Evolutionary conservation across 257 asterid genomes (phyloP).

Genomic region (Haberlea rhodopensis): DNA sequence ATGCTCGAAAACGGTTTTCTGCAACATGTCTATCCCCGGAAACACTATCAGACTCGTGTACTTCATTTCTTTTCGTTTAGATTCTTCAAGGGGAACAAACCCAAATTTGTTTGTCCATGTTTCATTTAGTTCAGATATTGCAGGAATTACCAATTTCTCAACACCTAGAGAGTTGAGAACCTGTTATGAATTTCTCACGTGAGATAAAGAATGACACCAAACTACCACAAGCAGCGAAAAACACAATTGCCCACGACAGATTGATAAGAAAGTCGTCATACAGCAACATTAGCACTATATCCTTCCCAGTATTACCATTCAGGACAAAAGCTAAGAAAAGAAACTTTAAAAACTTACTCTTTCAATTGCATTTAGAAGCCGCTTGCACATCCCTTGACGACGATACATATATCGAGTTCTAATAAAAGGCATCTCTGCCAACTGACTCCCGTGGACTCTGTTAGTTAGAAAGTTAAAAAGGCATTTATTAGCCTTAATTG

Average conservation of each 20-base stretch:
- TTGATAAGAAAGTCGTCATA: background rate
- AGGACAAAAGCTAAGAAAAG: slow-evolving; percentile 12
- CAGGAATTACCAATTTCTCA: slow-evolving; percentile 78
- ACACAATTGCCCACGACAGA: background rate
- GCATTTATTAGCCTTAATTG: slow-evolving; percentile 15
- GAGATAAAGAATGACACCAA: slow-evolving; percentile 17
- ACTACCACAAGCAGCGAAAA: background rate
- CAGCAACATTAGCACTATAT: background rate
- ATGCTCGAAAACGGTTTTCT: slow-evolving; percentile 51
- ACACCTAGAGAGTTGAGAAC: slow-evolving; percentile 71
- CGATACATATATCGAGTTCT: slow-evolving; percentile 76
- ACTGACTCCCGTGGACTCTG: slow-evolving; percentile 78
- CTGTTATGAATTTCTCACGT: slow-evolving; percentile 41
- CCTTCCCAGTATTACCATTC: slow-evolving; percentile 9
- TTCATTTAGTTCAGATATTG: slow-evolving; percentile 66
- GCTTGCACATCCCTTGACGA: slow-evolving; percentile 91
- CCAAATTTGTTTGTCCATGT: slow-evolving; percentile 90
- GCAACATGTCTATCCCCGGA: slow-evolving; percentile 75
- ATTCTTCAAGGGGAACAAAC: slow-evolving; percentile 66
- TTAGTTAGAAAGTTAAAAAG: slow-evolving; percentile 23
- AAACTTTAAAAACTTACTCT: slow-evolving; percentile 42
- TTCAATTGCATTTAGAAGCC: slow-evolving; percentile 70
- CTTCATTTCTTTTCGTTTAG: slow-evolving; percentile 62
- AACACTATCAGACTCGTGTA: slow-evolving; percentile 71
- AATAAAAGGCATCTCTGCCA: slow-evolving; percentile 98